Base-by-base conservation (phyloP, 257 asterid species). In the Gentiana macrophylla region DNA sequence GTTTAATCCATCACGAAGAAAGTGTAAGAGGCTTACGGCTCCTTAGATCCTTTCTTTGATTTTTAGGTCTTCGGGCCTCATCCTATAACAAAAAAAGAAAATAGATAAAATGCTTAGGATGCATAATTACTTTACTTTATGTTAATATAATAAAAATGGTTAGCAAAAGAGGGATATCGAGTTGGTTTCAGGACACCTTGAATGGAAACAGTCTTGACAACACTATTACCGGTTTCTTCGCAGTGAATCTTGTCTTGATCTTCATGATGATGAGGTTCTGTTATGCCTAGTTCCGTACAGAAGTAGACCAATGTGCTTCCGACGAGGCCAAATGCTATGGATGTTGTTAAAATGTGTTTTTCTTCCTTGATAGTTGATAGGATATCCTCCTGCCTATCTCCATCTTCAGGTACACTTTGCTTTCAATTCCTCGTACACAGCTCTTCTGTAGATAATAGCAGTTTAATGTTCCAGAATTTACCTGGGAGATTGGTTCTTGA, bases 101-200 rank as follows among this genome's bases (percentile, higher is more conserved):
- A 24, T 24, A 24, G 24, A 63, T 81, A 9, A 55, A 59, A 4
- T 90, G 95, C 8, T 32, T 80, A 0, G 95, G 95, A 50, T 60
- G 52, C 41, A 51, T 80, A 52, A 65, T 49, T 0, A 75, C 77
- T 32, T 74, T 72, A 56, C 12, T 79, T 1, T 64, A 74, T 0
- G 90, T 83, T 37, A 63, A 65, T 44, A 61, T 62, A 12, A 86
- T 75, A 33, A 79, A 86, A 8, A 79, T 58, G 35, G 35, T 83
- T 7, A 86, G 86, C 37, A 70, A 71, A 41, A 67, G 13, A 8
- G 79, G 79, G n/a, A 66, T 49, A 3, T 8, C 2, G 10, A 83
- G 60, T 44, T 86, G 89, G 95, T 79, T 80, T 54, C 84, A 80
- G 55, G 7, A 49, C 9, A 71, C 80, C 24, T 3, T 66, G 46